A percentile compares a stretch with the other conserved stretches of the same genome.
Evolutionary conservation across 2,329 filamentous ascomycete genomes (phyloP).

Genomic region (Fusarium burgessii): DNA sequence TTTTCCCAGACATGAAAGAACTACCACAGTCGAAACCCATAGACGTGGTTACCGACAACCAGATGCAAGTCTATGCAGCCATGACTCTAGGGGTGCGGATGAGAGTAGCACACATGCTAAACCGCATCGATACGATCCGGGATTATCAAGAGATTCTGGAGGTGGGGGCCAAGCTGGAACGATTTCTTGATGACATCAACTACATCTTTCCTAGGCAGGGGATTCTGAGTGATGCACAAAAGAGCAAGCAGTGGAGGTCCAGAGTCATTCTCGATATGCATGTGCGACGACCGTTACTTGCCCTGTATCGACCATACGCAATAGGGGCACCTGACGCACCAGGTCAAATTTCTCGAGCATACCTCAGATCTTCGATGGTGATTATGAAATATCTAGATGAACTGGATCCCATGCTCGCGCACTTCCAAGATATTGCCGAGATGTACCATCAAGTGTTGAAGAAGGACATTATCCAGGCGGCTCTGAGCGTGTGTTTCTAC

Average conservation of each 20-base stretch:
- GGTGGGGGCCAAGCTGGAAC: slow-evolving; percentile 65
- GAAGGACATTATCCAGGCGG: slow-evolving; percentile 66
- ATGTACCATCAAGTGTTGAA: slow-evolving; percentile 67
- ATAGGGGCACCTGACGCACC: slow-evolving; percentile 64
- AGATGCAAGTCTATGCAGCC: slow-evolving; percentile 66
- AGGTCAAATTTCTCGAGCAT: slow-evolving; percentile 63
- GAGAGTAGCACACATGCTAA: slow-evolving; percentile 63
- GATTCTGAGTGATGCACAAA: slow-evolving; percentile 56
- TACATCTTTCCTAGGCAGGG: slow-evolving; percentile 63
- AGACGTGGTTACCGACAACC: slow-evolving; percentile 64
- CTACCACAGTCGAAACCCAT: slow-evolving; percentile 63
- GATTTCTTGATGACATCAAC: slow-evolving; percentile 66
- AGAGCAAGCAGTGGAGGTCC: slow-evolving; percentile 64
- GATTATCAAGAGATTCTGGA: slow-evolving; percentile 67
- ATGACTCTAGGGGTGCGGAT: slow-evolving; percentile 63
- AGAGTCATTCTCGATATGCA: slow-evolving; percentile 66
- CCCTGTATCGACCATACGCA: slow-evolving; percentile 67
- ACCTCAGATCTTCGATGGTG: slow-evolving; percentile 66
- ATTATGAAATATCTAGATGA: slow-evolving; percentile 68
- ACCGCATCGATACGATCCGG: slow-evolving; percentile 63
- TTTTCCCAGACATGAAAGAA: slow-evolving; percentile 61
- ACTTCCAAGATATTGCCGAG: slow-evolving; percentile 61
- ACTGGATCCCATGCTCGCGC: slow-evolving; percentile 60
- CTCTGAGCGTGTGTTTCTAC: slow-evolving; percentile 67
- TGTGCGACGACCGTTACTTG: slow-evolving; percentile 63